Evolutionary conservation across 2,329 filamentous ascomycete genomes (phyloP), one percentile per base, ranked within the genome.

Genomic region (Aspergillus japonicus): DNA sequence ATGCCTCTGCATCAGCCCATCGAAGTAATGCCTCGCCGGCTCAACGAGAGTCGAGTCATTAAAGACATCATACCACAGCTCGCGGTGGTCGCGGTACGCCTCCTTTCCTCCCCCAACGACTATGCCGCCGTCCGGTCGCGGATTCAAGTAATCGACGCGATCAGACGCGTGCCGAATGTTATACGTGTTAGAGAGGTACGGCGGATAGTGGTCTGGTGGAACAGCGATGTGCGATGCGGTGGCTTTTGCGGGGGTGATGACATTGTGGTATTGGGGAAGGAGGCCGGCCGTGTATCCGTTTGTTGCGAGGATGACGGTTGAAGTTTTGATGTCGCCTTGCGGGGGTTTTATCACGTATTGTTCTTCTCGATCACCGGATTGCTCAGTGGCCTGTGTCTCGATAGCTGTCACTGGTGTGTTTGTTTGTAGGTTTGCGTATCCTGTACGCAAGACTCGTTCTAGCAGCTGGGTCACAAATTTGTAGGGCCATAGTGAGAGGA

Each of bases 221-320:
- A 69, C 62, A 1, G 64, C 64, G 29, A 77, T 71, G 16, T 69
- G 73, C 21, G 69, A 70, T 64, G 73, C 75, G 16, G 75, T 69
- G 0, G 90, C 92, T 14, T 89, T 82, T 10, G 89, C 87, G 0
- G 93, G 92, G 1, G 92, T 85, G 62, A 96, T 89, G 14, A 92
- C 80, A 64, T 87, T 85, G 2, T 83, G 79, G 66, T 95, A 88
- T 31, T 78, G 71, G 0, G 90, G 90, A 1, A 95, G 77, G 7
- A 96, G 80, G 62, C 87, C 83, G 1, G 89, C 90, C 0, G 91
- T 92, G 72, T 96, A 95, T 3, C 81, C 92, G 69, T 96, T 96
- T 1, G 90, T 93, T 5, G 91, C 89, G n/a, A 96, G 83, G 14
- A 96, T 81, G n/a, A 96, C 85, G 33, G 86, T 83, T 5, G 78